phyloP scores from a whole-genome alignment of 2,329 filamentous ascomycete genomes.

The Fusarium pininemorale region DNA sequence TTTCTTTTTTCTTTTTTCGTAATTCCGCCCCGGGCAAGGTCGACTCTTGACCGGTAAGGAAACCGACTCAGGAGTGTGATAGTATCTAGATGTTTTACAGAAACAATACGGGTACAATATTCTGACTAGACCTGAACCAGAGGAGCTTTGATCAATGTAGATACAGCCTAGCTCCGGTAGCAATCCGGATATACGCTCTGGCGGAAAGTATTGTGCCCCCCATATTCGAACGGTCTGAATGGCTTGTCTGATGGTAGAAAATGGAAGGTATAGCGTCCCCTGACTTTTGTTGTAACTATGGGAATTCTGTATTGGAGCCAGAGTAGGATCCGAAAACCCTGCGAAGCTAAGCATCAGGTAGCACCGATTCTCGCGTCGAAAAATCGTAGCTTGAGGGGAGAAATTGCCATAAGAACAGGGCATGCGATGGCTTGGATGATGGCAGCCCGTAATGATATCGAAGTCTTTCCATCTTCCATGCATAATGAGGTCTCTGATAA shows the following conservation, averaged over 20 bases:
- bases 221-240: neutral
- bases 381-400: no score
- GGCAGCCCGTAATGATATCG: no score
- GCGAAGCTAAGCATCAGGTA: no score
- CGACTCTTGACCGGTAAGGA: neutral
- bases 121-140: neutral
- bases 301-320: neutral
- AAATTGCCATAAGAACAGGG: no score
- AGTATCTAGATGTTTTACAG: accelerated
- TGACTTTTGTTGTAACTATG: accelerated
- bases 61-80: neutral
- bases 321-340: no score
- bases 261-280: neutral
- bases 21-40: neutral
- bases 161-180: neutral
- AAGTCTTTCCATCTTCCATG: no score
- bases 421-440: neutral
- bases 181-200: neutral
- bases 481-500: no score
- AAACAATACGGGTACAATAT: neutral
- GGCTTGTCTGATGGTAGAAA: neutral
- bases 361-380: no score
- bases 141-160: neutral
- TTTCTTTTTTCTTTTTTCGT: neutral
- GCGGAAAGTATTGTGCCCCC: neutral